Conservation (phyloP, 305 asterid species). For the Rubia tinctorum region DNA sequence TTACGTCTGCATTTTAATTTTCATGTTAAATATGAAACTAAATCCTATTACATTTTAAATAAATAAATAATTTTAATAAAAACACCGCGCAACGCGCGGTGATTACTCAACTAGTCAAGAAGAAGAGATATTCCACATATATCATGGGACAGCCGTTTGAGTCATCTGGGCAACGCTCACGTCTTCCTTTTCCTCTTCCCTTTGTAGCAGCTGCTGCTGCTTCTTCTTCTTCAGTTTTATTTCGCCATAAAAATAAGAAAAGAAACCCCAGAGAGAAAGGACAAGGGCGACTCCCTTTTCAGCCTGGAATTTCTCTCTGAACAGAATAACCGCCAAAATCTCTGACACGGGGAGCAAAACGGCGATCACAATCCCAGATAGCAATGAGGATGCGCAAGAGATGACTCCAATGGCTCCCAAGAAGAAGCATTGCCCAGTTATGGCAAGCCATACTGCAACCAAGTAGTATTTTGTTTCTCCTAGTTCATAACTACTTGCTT, state of each 20-base stretch:
- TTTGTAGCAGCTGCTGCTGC: neutral
- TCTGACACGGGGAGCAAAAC: conserved; percentile 4
- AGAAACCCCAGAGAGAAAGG: conserved; percentile 19
- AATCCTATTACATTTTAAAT: too few relatives aligned
- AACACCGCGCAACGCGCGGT: too few relatives aligned
- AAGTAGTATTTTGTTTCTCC: conserved; percentile 17
- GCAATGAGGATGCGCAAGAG: conserved; percentile 11
- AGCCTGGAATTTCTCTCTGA: conserved; percentile 10
- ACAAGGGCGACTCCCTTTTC: conserved; percentile 19
- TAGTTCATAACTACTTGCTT: conserved; percentile 18
- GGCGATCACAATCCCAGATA: conserved; percentile 4
- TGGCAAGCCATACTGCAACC: conserved; percentile 6
- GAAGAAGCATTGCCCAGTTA: neutral
- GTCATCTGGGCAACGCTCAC: neutral
- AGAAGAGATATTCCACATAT: neutral
- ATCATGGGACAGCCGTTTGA: neutral
- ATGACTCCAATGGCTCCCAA: conserved; percentile 18
- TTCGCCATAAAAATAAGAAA: conserved; percentile 16
- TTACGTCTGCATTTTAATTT: too few relatives aligned
- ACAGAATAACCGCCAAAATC: conserved; percentile 10
- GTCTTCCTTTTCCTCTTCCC: neutral
- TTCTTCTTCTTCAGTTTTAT: neutral
- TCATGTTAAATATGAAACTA: too few relatives aligned
- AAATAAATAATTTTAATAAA: too few relatives aligned
- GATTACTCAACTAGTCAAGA: too few relatives aligned